These are phyloP conservation scores for Xerocomus minutiporus DNA, from an alignment of 1,284 basidiomycete species.

Conservation along the genomic window DNA sequence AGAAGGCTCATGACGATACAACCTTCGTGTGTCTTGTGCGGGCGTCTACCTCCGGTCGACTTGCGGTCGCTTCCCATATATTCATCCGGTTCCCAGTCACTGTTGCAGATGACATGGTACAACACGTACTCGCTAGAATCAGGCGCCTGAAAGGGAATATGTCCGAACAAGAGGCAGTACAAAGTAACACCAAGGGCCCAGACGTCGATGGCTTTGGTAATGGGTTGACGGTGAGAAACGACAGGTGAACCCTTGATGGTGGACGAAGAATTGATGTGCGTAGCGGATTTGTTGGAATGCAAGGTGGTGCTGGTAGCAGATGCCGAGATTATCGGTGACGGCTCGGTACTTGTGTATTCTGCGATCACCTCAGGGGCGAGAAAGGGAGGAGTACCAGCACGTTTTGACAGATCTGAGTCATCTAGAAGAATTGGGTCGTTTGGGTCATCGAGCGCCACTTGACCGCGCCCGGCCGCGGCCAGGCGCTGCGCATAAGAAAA, in stretches of 20 bases:
- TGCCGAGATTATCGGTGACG: constrained; percentile 30
- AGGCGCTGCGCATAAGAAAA: constrained; percentile 83
- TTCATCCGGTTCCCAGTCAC: constrained; percentile 69
- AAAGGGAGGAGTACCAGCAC: constrained; percentile 97
- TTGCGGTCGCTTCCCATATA: constrained; percentile 74
- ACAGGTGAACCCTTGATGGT: constrained; percentile 33
- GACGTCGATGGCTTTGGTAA: constrained; percentile 97
- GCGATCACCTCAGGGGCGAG: constrained; percentile 93
- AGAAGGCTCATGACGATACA: constrained; percentile 70
- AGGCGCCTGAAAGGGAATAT: constrained; percentile 61
- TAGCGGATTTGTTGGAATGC: constrained; percentile 26
- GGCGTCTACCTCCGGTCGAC: constrained; percentile 56
- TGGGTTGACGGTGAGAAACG: constrained; percentile 49
- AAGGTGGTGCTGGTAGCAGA: constrained; percentile 31
- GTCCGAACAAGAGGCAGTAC: constrained; percentile 91
- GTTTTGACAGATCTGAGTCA: constrained; percentile 85
- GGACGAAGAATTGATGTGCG: constrained; percentile 30
- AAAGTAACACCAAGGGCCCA: constrained; percentile 99
- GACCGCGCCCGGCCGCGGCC: constrained; percentile 45
- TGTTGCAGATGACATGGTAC: constrained; percentile 80
- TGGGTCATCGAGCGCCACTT: constrained; percentile 38
- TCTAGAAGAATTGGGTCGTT: constrained; percentile 69
- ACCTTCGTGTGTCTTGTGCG: constrained; percentile 45
- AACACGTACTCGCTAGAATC: constrained; percentile 70
- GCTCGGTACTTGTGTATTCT: constrained; percentile 41